Base-by-base conservation (phyloP, 352 stramenopile species). In the Globisporangium uncinulatum region DNA sequence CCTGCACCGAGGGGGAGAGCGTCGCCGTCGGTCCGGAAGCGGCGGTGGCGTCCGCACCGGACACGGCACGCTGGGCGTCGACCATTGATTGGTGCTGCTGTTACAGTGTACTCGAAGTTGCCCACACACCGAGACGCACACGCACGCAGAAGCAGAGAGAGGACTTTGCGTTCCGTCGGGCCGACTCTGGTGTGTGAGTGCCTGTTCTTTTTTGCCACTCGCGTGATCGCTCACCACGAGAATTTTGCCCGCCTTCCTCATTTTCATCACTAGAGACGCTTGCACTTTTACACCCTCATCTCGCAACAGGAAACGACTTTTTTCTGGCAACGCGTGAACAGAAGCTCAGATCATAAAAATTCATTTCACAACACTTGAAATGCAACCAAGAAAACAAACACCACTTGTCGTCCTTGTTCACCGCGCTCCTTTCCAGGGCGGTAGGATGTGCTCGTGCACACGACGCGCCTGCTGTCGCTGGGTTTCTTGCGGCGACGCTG, bases 21-120 rank as follows among this genome's bases (percentile, higher is more conserved):
- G 50, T 58, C 14, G 51, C 10, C 10, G 17, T 56, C 4, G 36
- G 7, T 50, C 24, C 24, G 24, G 24, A 29, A 29, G 4, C 24
- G 24, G 36, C 6, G 10, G 50, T n/a, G 31, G 44, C 34, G 57
- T 34, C 9, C 15, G 19, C 21, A 13, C 32, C 15, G 8, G 53
- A 17, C n/a, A 11, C 34, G 19, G 56, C 42, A 45, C 61, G 64
- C 45, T 75, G 67, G 43, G 67, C 59, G 58, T 75, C 67, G 45
- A 75, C 65, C 64, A 74, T 74, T 19, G 47, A 39, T 11, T 15
- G 19, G n/a, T 31, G 41, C 15, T 29, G 39, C 20, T 10, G 15
- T n/a, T 21, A 45, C 31, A 47, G 0, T 8, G 50, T 29, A 36
- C 36, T 20, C 21, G 17, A 29, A 29, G 24, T 29, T 29, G 24